Base-by-base conservation (phyloP, 495 filamentous ascomycete genomes). In the Hyphodiscus hymeniophilus region DNA sequence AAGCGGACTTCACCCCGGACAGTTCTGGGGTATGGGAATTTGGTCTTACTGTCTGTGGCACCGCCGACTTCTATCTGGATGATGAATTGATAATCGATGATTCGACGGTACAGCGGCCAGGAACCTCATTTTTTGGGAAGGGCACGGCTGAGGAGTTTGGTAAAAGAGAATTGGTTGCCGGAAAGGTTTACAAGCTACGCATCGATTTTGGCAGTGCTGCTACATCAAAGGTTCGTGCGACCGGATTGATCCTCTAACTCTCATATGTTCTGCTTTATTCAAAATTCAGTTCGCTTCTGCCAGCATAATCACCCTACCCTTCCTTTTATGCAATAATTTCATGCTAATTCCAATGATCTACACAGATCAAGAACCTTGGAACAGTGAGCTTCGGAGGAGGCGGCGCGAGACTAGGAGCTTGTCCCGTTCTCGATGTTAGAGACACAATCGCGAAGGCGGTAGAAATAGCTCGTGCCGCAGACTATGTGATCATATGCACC, bases 71-170 rank as follows among this genome's bases (percentile, higher is more conserved):
- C 6, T 76, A 75, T 35, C 69, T 88, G n/a, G 75, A 88, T 47
- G 82, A 66, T 30, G 68, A 82, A 46, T 57, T 84, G 1, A 66
- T 89, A 13, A 75, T 89, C 40, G 78, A 87, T 60, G 85, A 81
- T 56, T 65, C 71, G 47, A 70, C 69, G 50, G 71, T 73, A 47
- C 77, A 85, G 60, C 67, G 63, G 43, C 63, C 71, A 51, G 81
- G 81, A 38, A 70, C 72, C 6, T 64, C 75, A 33, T 78, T 86
- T 66, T 77, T 83, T 42, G 75, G 78, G 22, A 70, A 60, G 23
- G 78, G 69, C 20, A 82, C 79, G 0, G 62, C 75, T 21, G 79
- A 84, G 57, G 77, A 81, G 44, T 72, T 67, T n/a, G 71, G 77
- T 12, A 63, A 59, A 17, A 75, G 77, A 40, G 56, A 70, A 4